These are phyloP conservation scores for Ambrosia hybrid DNA, from an alignment of 140 eudicot species.

Conservation along the genomic window DNA sequence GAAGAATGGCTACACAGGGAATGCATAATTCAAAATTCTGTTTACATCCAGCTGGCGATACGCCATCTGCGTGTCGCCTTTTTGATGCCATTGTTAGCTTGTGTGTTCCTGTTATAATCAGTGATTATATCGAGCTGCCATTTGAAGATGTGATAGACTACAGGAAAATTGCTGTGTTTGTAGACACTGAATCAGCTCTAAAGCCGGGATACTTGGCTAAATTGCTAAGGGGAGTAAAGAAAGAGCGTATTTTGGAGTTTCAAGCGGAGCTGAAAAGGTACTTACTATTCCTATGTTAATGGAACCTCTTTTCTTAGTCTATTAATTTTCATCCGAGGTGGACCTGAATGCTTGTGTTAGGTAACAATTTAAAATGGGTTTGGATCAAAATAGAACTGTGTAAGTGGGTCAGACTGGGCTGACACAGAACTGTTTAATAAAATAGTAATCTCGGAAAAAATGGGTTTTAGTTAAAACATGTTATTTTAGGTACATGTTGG, in stretches of 20 bases:
- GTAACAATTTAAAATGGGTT: not conserved
- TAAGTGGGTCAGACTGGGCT: not conserved
- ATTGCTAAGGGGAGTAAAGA: conserved; percentile 53
- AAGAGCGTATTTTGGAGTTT: conserved; percentile 61
- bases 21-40: conserved; percentile 95
- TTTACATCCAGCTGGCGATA: conserved; percentile 99
- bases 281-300: not conserved
- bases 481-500: not conserved
- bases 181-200: conserved; percentile 74
- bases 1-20: conserved; percentile 94
- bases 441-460: not conserved
- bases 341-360: not conserved
- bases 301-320: not conserved
- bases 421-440: not conserved
- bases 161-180: conserved; percentile 81
- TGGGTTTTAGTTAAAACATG: not conserved
- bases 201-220: conserved; percentile 68
- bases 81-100: conserved; percentile 99
- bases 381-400: not conserved
- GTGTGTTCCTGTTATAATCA: conserved; percentile 91
- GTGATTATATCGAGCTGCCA: conserved; percentile 89
- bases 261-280: conserved; percentile 85
- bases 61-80: conserved; percentile 96
- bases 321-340: not conserved
- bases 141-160: conserved; percentile 97